Percentiles rank a stretch among this genome's conserved stretches.
These are phyloP conservation scores for Phellinidium pouzarii DNA, from an alignment of 1,284 basidiomycete genomes.

Conservation along the genomic window DNA sequence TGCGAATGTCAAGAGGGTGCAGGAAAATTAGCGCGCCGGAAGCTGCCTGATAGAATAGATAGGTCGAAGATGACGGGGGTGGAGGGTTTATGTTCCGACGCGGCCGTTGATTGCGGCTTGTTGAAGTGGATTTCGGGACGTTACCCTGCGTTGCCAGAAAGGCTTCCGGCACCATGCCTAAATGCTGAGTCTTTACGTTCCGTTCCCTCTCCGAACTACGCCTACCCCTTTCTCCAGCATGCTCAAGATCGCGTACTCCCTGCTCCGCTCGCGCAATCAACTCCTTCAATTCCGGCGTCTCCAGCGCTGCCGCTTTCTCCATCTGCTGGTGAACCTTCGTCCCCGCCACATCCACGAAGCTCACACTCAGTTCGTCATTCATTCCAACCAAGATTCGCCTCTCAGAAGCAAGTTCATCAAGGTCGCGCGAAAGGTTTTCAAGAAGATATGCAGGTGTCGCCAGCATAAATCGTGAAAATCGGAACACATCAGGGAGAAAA, in stretches of 20 bases:
- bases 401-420: slow-evolving; percentile 69
- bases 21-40: slow-evolving; percentile 90
- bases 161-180: slow-evolving; percentile 40
- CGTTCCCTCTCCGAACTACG: slow-evolving; percentile 26
- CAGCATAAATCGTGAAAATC: slow-evolving; percentile 93
- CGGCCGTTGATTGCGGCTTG: slow-evolving; percentile 42
- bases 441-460: slow-evolving; percentile 84
- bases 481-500: slow-evolving; percentile 89
- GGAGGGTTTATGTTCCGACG: slow-evolving; percentile 76
- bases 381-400: slow-evolving; percentile 53
- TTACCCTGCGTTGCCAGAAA: slow-evolving; percentile 38
- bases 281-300: slow-evolving; percentile 51
- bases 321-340: slow-evolving; percentile 73
- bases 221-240: slow-evolving; percentile 31
- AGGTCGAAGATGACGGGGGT: slow-evolving; percentile 73
- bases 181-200: slow-evolving; percentile 12
- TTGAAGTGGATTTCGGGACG: slow-evolving; percentile 22
- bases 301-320: slow-evolving; percentile 67
- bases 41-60: slow-evolving; percentile 94
- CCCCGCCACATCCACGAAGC: slow-evolving; percentile 78
- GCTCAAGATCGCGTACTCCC: slow-evolving; percentile 52
- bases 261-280: slow-evolving; percentile 55
- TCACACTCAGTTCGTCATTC: slow-evolving; percentile 71
- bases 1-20: slow-evolving; percentile 93
- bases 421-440: slow-evolving; percentile 65